Percentiles rank a stretch among this genome's conserved stretches.
Conservation (phyloP, 257 asterid genomes). For the Ehretia macrophylla region DNA sequence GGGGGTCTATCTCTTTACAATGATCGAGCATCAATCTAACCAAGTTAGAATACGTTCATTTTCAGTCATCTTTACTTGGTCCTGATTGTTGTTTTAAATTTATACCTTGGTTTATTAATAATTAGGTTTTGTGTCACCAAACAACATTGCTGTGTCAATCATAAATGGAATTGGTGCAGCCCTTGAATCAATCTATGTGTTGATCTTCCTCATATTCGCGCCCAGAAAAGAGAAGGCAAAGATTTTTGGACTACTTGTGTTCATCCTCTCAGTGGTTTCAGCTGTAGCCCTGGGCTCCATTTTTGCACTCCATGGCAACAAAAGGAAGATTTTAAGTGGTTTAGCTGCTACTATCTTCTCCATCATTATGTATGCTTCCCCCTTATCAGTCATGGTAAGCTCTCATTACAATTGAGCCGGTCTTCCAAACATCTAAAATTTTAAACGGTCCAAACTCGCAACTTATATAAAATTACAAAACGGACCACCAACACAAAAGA, state of each 20-base stretch:
- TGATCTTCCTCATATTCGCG: conserved; percentile 52
- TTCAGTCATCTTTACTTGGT: no score
- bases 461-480: no score
- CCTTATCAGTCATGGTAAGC: conserved; percentile 67
- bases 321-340: conserved; percentile 52
- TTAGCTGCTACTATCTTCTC: conserved; percentile 59
- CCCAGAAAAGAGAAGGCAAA: conserved; percentile 62
- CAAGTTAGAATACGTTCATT: no score
- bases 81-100: no score
- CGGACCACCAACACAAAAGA: no score
- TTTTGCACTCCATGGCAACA: conserved; percentile 39
- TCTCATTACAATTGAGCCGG: no score
- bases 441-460: no score
- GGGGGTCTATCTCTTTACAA: no score
- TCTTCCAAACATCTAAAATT: no score
- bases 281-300: conserved; percentile 48
- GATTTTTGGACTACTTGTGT: conserved; percentile 40
- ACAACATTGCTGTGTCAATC: conserved; percentile 51
- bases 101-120: no score
- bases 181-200: conserved; percentile 54
- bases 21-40: no score
- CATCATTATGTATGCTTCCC: conserved; percentile 80
- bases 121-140: conserved; percentile 61
- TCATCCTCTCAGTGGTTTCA: conserved; percentile 42
- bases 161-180: conserved; percentile 61